phyloP scores from a whole-genome alignment of 768 basidiomycete genomes.

The Podaxis mareebaensis region DNA sequence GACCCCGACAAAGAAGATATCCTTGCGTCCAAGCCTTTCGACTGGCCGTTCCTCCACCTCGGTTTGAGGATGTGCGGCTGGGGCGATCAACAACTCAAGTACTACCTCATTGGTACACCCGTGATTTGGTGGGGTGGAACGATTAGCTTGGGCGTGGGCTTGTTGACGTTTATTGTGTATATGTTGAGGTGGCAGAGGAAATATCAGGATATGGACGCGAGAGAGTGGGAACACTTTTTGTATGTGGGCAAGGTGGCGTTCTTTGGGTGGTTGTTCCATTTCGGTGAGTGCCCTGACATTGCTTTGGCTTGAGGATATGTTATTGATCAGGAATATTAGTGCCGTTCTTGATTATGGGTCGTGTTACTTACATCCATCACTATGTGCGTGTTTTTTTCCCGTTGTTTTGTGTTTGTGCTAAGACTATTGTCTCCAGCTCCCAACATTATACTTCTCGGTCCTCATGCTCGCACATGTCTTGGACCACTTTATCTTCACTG shows the following conservation, averaged over 20 bases:
- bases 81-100: constrained; percentile 86
- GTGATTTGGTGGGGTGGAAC: constrained; percentile 88
- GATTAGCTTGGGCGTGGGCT: constrained; percentile 57
- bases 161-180: constrained; percentile 63
- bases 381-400: constrained; percentile 61
- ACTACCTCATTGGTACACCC: constrained; percentile 92
- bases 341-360: constrained; percentile 98
- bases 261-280: constrained; percentile 92
- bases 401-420: not conserved
- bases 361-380: constrained; percentile 95
- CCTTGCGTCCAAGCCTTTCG: constrained; percentile 86
- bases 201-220: constrained; percentile 91
- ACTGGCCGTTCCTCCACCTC: constrained; percentile 91
- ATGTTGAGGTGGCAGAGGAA: constrained; percentile 83
- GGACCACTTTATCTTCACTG: constrained; percentile 91
- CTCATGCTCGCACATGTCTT: constrained; percentile 88
- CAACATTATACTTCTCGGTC: constrained; percentile 95
- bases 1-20: constrained; percentile 99
- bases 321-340: constrained; percentile 44
- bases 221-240: constrained; percentile 93
- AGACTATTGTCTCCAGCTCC: constrained; percentile 54
- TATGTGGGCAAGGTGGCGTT: constrained; percentile 92
- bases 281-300: constrained; percentile 48
- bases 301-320: not conserved
- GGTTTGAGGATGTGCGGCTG: constrained; percentile 98